phyloP scores from a whole-genome alignment of 202 grass and related monocot species.

The Setaria viridis region DNA sequence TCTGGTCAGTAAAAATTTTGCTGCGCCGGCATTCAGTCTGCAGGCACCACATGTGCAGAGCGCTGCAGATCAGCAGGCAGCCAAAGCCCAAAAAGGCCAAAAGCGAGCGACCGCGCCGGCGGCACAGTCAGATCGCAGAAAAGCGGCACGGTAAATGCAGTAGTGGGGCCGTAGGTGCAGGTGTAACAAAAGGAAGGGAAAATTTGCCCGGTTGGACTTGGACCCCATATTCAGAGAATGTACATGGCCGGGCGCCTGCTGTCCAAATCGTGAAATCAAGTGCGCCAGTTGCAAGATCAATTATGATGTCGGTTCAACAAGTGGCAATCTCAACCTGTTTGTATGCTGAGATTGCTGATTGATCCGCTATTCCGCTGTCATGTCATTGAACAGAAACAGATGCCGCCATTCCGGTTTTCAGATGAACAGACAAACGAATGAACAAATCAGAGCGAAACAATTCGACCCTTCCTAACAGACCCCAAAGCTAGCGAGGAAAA shows the following conservation, averaged over 20 bases:
- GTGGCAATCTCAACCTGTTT: too few relatives aligned
- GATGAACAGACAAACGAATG: neutral
- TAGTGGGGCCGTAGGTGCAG: neutral
- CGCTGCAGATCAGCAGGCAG: neutral
- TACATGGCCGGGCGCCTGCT: too few relatives aligned
- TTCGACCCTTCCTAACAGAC: neutral
- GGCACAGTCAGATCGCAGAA: neutral
- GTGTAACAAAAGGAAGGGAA: neutral
- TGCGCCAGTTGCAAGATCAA: too few relatives aligned
- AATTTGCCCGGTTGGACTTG: neutral
- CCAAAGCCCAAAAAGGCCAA: neutral
- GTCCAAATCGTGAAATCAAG: too few relatives aligned
- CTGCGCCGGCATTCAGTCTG: neutral
- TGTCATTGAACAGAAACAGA: too few relatives aligned
- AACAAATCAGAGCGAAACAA: constrained; percentile 35
- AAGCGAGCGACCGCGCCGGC: neutral
- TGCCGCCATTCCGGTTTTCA: too few relatives aligned
- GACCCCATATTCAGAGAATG: neutral
- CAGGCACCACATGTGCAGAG: constrained; percentile 18
- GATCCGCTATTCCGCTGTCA: too few relatives aligned
- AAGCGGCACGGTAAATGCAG: too few relatives aligned
- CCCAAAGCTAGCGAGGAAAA: constrained; percentile 17
- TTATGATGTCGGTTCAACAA: too few relatives aligned
- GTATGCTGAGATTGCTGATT: too few relatives aligned
- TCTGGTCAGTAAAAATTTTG: constrained; percentile 24